Conservation (phyloP, 169 alveolate species). For the Eimeria brunetti region DNA sequence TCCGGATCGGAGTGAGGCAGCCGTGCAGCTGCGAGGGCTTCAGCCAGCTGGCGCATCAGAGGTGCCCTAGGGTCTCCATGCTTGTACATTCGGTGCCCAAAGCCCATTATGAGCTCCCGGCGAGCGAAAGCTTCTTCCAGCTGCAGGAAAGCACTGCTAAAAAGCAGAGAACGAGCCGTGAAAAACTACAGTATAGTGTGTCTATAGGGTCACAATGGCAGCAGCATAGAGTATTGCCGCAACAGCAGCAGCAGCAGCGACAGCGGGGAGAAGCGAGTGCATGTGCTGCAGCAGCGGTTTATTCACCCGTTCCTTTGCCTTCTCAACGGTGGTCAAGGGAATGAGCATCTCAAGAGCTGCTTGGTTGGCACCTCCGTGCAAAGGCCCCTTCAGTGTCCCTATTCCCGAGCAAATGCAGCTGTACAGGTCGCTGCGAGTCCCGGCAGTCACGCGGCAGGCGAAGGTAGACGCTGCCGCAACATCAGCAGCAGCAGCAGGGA, state of each 20-base stretch:
- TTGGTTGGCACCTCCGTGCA: constrained; percentile 94
- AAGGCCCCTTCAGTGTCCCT: constrained; percentile 90
- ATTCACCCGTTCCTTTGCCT: constrained; percentile 49
- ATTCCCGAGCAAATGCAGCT: constrained; percentile 89
- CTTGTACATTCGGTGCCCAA: constrained; percentile 92
- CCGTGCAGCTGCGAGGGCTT: constrained; percentile 24
- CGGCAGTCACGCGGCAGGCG: constrained; percentile 91
- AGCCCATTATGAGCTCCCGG: constrained; percentile 89
- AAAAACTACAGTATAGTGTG: neutral
- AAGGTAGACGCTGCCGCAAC: constrained; percentile 87
- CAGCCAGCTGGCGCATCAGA: constrained; percentile 82
- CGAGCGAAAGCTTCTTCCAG: constrained; percentile 82
- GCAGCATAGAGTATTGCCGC: neutral
- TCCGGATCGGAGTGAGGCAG: constrained; percentile 41
- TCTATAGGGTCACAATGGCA: neutral
- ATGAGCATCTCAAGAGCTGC: constrained; percentile 88
- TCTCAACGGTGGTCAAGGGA: constrained; percentile 1
- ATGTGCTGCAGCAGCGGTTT: neutral
- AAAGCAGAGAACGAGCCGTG: neutral
- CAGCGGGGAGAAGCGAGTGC: neutral
- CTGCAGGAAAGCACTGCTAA: constrained; percentile 80
- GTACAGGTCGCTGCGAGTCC: constrained; percentile 88
- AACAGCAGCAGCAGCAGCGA: neutral
- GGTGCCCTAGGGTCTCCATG: constrained; percentile 91
- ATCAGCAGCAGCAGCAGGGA: neutral